Base-by-base conservation (phyloP, 2,329 filamentous ascomycete genomes). In the Fulvia fulva region DNA sequence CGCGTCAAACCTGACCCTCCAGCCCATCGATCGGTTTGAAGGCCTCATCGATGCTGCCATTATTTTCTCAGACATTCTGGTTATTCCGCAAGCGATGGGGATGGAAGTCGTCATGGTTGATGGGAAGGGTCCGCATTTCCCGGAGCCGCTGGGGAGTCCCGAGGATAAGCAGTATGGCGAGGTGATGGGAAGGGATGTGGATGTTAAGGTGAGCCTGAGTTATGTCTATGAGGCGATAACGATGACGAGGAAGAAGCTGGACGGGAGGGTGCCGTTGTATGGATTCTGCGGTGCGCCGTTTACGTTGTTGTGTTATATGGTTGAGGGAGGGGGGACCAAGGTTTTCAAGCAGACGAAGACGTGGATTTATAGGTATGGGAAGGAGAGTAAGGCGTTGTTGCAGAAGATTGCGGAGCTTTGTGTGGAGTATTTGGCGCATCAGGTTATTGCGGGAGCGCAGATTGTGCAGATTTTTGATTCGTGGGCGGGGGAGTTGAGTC, bases 21-120 rank as follows among this genome's bases (percentile, higher is more conserved):
- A 99, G 76, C 94, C 94, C 54, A 87, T 99, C 69, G 91, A 97
- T 68, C 91, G 94, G 54, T 99, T 87, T 73, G 87, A 83, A 44
- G 92, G 91, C 45, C 87, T 99, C 61, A 85, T 99, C 67, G 94
- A 99, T 75, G 93, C 91, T 26, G 92, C 94, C 60, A 99, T 99
- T 70, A 99, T 99, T 75, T 99, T 99, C 81, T 96, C 91, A 57
- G 94, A 99, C 73, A 99, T 99, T 65, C 85, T 99, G 37, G 94
- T 99, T 47, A 92, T 99, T 63, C 94, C 94, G 0, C 94, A 99
- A 78, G 94, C 94, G 30, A 90, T 99, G 85, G 94, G 94, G 0
- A 99, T 99, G 94, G 82, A 83, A n/a, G 94, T 99, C 26, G 89
- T 97, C 75, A 99, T 99, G 94, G 82, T 97, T 11, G 92, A 97